Percentiles rank a stretch among this genome's conserved stretches.
Conservation (phyloP, 2,329 filamentous ascomycete species). For the Macrophomina tecta region DNA sequence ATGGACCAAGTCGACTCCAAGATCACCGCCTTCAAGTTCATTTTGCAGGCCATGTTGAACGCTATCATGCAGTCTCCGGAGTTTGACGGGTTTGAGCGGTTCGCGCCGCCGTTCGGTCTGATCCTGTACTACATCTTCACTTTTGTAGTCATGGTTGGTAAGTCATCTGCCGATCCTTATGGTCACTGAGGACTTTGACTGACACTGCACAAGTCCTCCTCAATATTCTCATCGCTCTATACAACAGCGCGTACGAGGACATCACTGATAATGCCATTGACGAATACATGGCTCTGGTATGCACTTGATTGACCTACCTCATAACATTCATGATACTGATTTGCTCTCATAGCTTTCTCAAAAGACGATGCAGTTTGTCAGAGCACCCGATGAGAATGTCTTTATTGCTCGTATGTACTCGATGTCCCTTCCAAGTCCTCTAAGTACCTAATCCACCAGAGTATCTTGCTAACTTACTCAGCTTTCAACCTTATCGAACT, state of each 20-base stretch:
- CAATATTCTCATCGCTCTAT: conserved; percentile 95
- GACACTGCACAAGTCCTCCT: conserved; percentile 65
- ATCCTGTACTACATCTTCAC: conserved; percentile 98
- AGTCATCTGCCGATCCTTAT: neutral
- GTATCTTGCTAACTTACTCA: neutral
- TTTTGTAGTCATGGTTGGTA: conserved; percentile 86
- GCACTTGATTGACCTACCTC: neutral
- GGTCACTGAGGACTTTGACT: neutral
- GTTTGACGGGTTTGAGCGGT: conserved; percentile 86
- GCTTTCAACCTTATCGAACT: conserved; percentile 92
- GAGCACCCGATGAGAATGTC: conserved; percentile 96
- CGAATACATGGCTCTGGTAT: conserved; percentile 82
- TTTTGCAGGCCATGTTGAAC: conserved; percentile 83
- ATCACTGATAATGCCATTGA: conserved; percentile 92
- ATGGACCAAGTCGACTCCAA: conserved; percentile 82
- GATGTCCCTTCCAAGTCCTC: conserved; percentile 41
- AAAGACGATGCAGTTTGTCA: conserved; percentile 96
- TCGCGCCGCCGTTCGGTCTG: conserved; percentile 89
- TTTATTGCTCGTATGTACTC: conserved; percentile 73
- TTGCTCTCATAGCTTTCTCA: conserved; percentile 50
- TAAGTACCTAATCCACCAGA: neutral
- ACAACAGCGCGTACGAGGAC: conserved; percentile 95
- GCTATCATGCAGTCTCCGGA: conserved; percentile 91
- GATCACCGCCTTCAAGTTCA: conserved; percentile 68
- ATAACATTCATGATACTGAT: neutral